Conservation (phyloP, 345 rosid genomes). For the Ailanthus altissimus region DNA sequence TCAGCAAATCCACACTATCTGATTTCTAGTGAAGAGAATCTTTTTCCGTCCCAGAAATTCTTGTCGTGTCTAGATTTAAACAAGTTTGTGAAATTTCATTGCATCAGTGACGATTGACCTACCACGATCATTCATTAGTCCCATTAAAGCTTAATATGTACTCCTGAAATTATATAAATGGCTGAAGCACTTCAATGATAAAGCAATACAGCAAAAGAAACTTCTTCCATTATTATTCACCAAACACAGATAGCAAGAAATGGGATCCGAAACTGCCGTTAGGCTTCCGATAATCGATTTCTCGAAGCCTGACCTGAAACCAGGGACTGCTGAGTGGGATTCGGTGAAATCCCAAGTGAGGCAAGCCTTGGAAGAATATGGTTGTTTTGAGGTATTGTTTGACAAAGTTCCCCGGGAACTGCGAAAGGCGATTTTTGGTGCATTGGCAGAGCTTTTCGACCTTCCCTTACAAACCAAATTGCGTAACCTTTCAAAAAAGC, state of each 20-base stretch:
- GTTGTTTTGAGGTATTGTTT: constrained; percentile 66
- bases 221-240: neutral
- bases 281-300: constrained; percentile 51
- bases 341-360: constrained; percentile 37
- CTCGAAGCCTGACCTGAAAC: constrained; percentile 35
- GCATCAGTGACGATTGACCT: neutral
- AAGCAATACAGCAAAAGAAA: neutral
- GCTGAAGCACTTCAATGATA: neutral
- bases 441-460: constrained; percentile 52
- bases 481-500: constrained; percentile 48
- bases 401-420: constrained; percentile 38
- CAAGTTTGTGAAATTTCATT: neutral
- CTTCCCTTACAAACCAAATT: constrained; percentile 55
- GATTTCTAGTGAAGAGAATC: neutral
- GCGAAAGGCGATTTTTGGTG: constrained; percentile 32
- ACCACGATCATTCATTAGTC: neutral
- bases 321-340: constrained; percentile 49
- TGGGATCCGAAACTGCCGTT: constrained; percentile 40
- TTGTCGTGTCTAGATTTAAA: neutral
- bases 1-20: neutral
- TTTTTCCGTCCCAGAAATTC: neutral
- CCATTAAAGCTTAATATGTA: neutral
- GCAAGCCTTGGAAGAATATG: constrained; percentile 54
- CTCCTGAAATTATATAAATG: neutral
- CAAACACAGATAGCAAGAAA: constrained; percentile 15